A percentile compares a stretch with the other conserved stretches of the same genome.
Conservation (phyloP, 805 yeast species). For the Pichia gijzeniarum region DNA sequence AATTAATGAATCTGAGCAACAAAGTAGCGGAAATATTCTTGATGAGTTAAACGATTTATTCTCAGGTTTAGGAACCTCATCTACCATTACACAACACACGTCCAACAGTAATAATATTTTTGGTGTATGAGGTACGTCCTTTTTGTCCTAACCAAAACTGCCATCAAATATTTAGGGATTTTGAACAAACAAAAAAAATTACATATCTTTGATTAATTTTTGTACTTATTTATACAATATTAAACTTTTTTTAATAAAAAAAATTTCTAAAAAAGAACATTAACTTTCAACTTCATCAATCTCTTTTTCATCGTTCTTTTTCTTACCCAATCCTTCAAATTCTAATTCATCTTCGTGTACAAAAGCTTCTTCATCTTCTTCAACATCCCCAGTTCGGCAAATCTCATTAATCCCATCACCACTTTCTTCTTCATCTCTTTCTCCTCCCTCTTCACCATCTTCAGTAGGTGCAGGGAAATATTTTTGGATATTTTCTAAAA, state of each 20-base stretch:
- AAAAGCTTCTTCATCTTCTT: conserved; percentile 18
- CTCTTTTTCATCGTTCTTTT: conserved; percentile 20
- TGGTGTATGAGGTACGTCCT: conserved; percentile 4
- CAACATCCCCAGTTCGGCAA: conserved; percentile 22
- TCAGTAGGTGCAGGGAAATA: conserved; percentile 41
- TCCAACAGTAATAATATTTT: conserved; percentile 17
- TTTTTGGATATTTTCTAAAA: conserved; percentile 50
- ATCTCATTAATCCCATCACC: conserved; percentile 16
- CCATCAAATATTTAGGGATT: no score
- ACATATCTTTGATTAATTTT: no score
- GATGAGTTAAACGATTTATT: conserved; percentile 75
- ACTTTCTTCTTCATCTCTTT: conserved; percentile 15
- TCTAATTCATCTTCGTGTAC: conserved; percentile 25
- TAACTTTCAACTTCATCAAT: conserved; percentile 19
- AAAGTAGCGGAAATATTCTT: conserved; percentile 39
- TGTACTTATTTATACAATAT: not conserved
- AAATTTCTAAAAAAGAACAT: not conserved
- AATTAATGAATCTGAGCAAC: conserved; percentile 18
- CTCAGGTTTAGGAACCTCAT: conserved; percentile 22
- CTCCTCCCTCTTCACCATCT: conserved; percentile 21
- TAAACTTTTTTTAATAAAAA: conserved; percentile 7
- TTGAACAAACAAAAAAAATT: no score
- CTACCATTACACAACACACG: conserved; percentile 19
- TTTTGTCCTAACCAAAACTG: no score
- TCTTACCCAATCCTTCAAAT: conserved; percentile 19